A percentile compares a stretch with the other conserved stretches of the same genome.
Evolutionary conservation across 2,329 filamentous ascomycete genomes (phyloP).

Genomic region (Fusarium sp.): DNA sequence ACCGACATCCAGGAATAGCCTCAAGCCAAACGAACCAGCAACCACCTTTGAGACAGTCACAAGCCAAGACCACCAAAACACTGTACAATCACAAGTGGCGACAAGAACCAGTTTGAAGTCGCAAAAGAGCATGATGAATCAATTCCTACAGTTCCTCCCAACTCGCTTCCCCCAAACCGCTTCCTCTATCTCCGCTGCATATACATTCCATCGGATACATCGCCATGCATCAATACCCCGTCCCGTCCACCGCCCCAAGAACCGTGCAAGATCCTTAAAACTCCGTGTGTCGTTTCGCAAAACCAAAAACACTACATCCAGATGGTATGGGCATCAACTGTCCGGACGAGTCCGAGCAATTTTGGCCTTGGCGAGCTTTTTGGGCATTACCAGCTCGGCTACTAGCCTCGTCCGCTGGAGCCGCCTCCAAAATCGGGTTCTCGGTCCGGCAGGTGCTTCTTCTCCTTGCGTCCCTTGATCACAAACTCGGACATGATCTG

Average conservation of each 20-base stretch:
- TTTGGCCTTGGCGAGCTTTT: neutral
- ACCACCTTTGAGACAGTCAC: too few relatives aligned
- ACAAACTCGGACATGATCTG: slow-evolving; percentile 90
- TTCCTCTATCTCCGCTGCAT: slow-evolving; percentile 31
- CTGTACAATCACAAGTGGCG: neutral
- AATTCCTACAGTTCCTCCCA: slow-evolving; percentile 44
- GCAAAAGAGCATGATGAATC: slow-evolving; percentile 40
- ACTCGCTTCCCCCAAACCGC: slow-evolving; percentile 28
- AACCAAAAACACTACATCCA: slow-evolving; percentile 55
- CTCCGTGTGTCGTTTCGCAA: slow-evolving; percentile 51
- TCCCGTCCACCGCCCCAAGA: slow-evolving; percentile 39
- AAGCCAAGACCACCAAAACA: neutral
- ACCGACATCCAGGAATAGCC: neutral
- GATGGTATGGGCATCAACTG: slow-evolving; percentile 44
- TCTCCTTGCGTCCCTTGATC: slow-evolving; percentile 88
- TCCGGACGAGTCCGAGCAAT: slow-evolving; percentile 11
- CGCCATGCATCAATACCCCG: slow-evolving; percentile 3
- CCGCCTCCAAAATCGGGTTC: slow-evolving; percentile 70
- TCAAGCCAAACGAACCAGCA: neutral
- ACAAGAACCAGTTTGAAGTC: slow-evolving; percentile 10
- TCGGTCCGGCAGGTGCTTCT: slow-evolving; percentile 73
- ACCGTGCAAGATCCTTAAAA: slow-evolving; percentile 49
- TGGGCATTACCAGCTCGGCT: slow-evolving; percentile 18
- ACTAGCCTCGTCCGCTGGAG: slow-evolving; percentile 46
- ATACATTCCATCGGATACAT: slow-evolving; percentile 41